Conservation (phyloP, 1,139 yeast species). For the Protomyces gravidus region DNA sequence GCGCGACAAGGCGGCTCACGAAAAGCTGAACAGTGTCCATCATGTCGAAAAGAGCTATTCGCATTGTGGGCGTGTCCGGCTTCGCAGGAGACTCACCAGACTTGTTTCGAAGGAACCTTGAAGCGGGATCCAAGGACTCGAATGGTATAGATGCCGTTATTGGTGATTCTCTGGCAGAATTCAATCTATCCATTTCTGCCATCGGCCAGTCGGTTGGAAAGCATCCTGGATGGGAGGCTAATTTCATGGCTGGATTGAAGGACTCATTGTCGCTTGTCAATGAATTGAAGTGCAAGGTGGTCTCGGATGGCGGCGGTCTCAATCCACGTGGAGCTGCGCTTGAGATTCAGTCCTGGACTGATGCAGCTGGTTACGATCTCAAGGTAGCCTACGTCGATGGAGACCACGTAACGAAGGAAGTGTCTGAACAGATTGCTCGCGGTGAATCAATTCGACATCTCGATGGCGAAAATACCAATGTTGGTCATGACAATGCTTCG, state of each 20-base stretch:
- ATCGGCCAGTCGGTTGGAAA: conserved; percentile 32
- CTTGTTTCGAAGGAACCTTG: conserved; percentile 28
- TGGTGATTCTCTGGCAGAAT: conserved; percentile 37
- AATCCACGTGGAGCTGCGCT: conserved; percentile 35
- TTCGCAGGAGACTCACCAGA: conserved; percentile 31
- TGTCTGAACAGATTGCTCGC: conserved; percentile 19
- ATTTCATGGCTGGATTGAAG: conserved; percentile 30
- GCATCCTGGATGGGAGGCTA: conserved; percentile 35
- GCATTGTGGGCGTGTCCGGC: conserved; percentile 32
- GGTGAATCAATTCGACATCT: conserved; percentile 33
- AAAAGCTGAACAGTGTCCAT: too few species aligned
- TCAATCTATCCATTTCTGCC: conserved; percentile 35
- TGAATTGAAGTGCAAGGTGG: conserved; percentile 33
- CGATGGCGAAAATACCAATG: conserved; percentile 29
- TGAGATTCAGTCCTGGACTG: conserved; percentile 29
- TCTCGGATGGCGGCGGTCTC: conserved; percentile 36
- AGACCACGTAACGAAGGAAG: conserved; percentile 32
- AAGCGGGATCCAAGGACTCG: conserved; percentile 35
- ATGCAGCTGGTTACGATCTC: conserved; percentile 27
- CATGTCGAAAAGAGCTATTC: conserved; percentile 22
- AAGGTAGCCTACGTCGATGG: conserved; percentile 36
- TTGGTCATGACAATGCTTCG: conserved; percentile 10
- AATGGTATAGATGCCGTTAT: neutral
- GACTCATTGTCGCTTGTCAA: conserved; percentile 31
- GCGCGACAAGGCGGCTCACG: too few species aligned